Base-by-base conservation (phyloP, 169 alveolate species). In the Theileria annulata region DNA sequence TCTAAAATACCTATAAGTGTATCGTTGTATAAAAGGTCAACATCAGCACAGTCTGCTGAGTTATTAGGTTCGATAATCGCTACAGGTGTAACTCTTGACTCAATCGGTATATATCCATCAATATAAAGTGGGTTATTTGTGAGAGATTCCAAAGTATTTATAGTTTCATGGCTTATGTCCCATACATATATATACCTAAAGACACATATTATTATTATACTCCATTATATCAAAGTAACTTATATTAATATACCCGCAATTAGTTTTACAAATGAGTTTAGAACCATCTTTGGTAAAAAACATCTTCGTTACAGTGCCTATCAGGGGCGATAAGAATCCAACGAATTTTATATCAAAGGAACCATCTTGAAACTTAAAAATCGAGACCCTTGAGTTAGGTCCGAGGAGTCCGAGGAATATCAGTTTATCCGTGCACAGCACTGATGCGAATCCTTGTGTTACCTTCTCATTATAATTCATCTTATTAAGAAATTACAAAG, bases 331-430 rank as follows among this genome's bases (percentile, higher is more conserved):
- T 3, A 21, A 68, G 30, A 70, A 37, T 15, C 88, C 88, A 25
- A 80, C 71, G 58, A 74, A 64, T 15, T 5, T 30, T 48, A 73
- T 28, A 48, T 28, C 47, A 19, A 12, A 48, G 31, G 28, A 51
- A 12, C 33, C 71, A 25, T 56, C 30, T 48, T 69, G 21, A 27
- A 69, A 69, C 33, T 75, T 71, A 59, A 66, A 72, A 30, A 74
- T 27, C 19, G 88, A 76, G 21, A 73, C 33, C 15, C 35, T 21
- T 19, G 85, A 73, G 58, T 49, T 17, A 19, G 79, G 19, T 13
- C 88, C 88, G 42, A 28, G 73, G 70, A 56, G 62, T 30, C 88
- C 83, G 13, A 80, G 79, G 73, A 31, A 80, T 13, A 75, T 67
- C n/a, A 33, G 42, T 13, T 71, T 67, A 37, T 74, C 84, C 31